phyloP scores from a whole-genome alignment of 768 basidiomycete species.

The Leucogyrophana mollusca region DNA sequence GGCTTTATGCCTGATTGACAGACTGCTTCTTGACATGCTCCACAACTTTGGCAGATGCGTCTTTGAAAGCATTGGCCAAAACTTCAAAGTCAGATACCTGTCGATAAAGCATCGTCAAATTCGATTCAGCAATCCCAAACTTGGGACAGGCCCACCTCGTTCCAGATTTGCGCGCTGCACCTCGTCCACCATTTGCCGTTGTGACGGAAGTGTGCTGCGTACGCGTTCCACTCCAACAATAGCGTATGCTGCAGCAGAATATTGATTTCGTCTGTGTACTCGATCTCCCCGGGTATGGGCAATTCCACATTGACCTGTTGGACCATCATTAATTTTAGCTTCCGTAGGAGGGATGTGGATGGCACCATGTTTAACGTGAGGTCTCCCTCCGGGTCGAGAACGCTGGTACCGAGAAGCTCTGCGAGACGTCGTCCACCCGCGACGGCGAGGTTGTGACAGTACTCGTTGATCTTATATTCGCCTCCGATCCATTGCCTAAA shows the following conservation, averaged over 20 bases:
- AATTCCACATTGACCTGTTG: slow-evolving; percentile 41
- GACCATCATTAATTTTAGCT: neutral
- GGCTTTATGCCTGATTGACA: no score
- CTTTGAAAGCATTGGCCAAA: slow-evolving; percentile 24
- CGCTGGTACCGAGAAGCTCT: slow-evolving; percentile 55
- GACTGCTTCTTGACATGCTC: no score
- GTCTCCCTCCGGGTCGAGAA: slow-evolving; percentile 60
- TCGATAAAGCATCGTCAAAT: neutral
- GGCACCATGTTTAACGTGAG: slow-evolving; percentile 71
- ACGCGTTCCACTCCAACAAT: slow-evolving; percentile 20
- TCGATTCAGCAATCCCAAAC: neutral
- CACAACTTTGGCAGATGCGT: slow-evolving; percentile 17
- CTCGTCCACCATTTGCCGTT: slow-evolving; percentile 32
- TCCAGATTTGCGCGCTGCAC: slow-evolving; percentile 30
- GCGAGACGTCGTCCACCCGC: slow-evolving; percentile 63
- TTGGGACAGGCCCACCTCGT: slow-evolving; percentile 20
- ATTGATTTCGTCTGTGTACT: slow-evolving; percentile 13
- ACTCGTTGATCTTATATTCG: slow-evolving; percentile 66
- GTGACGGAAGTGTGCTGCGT: slow-evolving; percentile 15
- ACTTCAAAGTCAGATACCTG: slow-evolving; percentile 33
- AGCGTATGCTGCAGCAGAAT: slow-evolving; percentile 15
- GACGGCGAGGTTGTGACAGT: slow-evolving; percentile 68
- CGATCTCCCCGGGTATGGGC: slow-evolving; percentile 29
- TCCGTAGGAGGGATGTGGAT: neutral
- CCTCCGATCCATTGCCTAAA: slow-evolving; percentile 78